These are phyloP conservation scores for Glarea lozoyensis DNA, from an alignment of 495 filamentous ascomycete genomes.

Conservation along the genomic window DNA sequence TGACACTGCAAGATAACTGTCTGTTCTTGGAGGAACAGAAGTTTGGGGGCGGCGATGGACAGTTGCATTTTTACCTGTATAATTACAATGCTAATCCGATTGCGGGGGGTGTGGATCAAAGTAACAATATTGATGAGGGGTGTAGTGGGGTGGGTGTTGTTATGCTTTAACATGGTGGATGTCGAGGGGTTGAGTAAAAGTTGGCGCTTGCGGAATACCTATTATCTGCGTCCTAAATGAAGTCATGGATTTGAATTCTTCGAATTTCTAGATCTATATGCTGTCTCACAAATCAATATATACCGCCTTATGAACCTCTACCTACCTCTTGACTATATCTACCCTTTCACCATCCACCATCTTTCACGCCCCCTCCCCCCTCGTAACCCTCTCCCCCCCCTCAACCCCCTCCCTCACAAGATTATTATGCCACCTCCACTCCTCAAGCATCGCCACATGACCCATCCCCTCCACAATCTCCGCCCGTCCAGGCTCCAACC, in stretches of 20 bases:
- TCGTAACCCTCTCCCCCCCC: constrained; percentile 7
- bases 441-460: constrained; percentile 39
- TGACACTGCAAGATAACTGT: constrained; percentile 87
- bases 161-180: constrained; percentile 59
- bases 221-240: no score
- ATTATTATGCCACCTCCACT: constrained; percentile 18
- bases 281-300: no score
- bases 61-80: constrained; percentile 92
- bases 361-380: neutral
- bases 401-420: constrained; percentile 12
- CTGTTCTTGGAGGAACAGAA: constrained; percentile 88
- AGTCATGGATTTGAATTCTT: no score
- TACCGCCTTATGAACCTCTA: no score
- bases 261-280: no score
- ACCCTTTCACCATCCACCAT: neutral
- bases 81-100: constrained; percentile 85
- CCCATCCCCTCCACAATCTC: constrained; percentile 55
- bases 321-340: no score
- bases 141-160: constrained; percentile 87
- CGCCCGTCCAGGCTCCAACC: constrained; percentile 37
- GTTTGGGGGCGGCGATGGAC: constrained; percentile 88
- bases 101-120: constrained; percentile 70
- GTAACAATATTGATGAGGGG: constrained; percentile 61
- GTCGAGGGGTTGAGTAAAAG: neutral
- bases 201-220: neutral